phyloP scores from a whole-genome alignment of 495 filamentous ascomycete genomes.

The Neurospora sp. region DNA sequence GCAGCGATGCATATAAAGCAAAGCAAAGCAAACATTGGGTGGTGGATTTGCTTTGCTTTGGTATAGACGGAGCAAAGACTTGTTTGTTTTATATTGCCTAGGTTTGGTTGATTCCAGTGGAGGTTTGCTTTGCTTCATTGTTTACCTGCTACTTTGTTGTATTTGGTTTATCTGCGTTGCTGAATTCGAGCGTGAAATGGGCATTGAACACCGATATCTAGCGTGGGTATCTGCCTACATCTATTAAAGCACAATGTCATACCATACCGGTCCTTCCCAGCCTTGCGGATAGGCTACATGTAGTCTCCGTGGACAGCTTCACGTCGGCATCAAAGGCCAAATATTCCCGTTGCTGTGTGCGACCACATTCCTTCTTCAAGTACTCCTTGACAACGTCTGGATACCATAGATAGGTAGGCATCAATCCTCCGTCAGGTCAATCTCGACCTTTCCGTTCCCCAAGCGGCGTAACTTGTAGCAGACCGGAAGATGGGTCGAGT shows the following conservation, averaged over 20 bases:
- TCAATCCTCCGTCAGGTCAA: conserved; percentile 7
- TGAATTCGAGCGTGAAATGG: neutral
- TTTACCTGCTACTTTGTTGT: too few species aligned
- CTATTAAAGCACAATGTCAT: neutral
- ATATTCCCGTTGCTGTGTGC: neutral
- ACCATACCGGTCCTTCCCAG: neutral
- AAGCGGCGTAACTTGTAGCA: conserved; percentile 2
- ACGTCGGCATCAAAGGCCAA: neutral
- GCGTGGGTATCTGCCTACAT: neutral
- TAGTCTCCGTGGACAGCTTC: neutral
- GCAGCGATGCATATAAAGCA: too few species aligned
- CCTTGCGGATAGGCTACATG: neutral
- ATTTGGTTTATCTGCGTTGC: too few species aligned
- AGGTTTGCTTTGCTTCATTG: too few species aligned
- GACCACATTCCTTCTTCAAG: neutral
- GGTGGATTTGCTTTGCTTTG: too few species aligned
- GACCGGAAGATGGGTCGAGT: neutral
- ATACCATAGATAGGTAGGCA: neutral
- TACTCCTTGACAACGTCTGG: neutral
- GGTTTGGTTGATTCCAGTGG: too few species aligned
- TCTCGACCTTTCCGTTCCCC: neutral
- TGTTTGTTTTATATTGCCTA: too few species aligned
- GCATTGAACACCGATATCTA: neutral
- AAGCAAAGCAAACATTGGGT: too few species aligned
- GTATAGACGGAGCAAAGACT: too few species aligned